phyloP scores from a whole-genome alignment of 345 rosid species.

The Leavenworthia alabamica region DNA sequence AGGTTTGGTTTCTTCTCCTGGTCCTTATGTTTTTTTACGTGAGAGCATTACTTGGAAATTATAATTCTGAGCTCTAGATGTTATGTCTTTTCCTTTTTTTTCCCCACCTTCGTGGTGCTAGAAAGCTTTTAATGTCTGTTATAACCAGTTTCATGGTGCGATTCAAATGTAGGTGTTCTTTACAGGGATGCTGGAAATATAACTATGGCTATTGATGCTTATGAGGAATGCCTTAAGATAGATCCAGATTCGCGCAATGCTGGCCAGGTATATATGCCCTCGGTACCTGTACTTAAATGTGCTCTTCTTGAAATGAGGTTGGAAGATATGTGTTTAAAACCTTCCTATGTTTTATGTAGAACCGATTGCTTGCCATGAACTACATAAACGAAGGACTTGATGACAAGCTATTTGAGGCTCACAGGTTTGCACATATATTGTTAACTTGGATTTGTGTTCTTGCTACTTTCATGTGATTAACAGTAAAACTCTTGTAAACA shows the following conservation, averaged over 20 bases:
- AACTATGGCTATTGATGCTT: constrained; percentile 71
- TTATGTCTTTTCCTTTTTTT: not conserved
- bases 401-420: constrained; percentile 91
- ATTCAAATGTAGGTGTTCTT: constrained; percentile 67
- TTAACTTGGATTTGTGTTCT: not conserved
- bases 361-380: constrained; percentile 98
- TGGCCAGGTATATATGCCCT: constrained; percentile 63
- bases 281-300: not conserved
- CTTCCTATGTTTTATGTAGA: constrained; percentile 44
- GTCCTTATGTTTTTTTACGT: not conserved
- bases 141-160: constrained; percentile 11
- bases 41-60: not conserved
- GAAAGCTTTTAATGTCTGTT: not conserved
- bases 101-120: not conserved
- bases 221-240: constrained; percentile 97
- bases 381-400: constrained; percentile 88
- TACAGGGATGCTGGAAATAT: constrained; percentile 98
- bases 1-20: constrained; percentile 44
- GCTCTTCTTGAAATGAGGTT: constrained; percentile 7
- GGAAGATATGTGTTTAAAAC: not conserved
- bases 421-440: constrained; percentile 49
- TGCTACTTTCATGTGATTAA: constrained; percentile 1
- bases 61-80: not conserved
- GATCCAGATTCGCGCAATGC: constrained; percentile 99
- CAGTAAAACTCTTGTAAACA: constrained; percentile 17